A percentile compares a stretch with the other conserved stretches of the same genome.
phyloP scores from a whole-genome alignment of 805 yeast genomes.

The Diddensiella transvaalensis region DNA sequence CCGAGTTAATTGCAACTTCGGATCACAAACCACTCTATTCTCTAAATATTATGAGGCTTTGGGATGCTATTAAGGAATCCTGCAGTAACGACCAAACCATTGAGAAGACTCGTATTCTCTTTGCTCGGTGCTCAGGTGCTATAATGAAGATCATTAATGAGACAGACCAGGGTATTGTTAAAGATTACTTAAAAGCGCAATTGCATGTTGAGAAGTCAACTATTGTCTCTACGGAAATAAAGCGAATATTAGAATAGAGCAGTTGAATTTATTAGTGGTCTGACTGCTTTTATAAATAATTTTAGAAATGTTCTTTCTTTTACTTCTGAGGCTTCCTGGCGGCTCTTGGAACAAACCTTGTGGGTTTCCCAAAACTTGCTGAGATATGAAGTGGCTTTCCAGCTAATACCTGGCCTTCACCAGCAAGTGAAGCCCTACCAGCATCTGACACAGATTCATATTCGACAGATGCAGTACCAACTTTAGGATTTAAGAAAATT shows the following conservation, averaged over 20 bases:
- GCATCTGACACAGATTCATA: constrained; percentile 15
- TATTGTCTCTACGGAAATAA: constrained; percentile 37
- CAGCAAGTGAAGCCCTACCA: constrained; percentile 19
- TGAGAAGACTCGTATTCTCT: constrained; percentile 59
- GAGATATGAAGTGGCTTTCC: background rate
- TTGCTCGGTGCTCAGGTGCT: constrained; percentile 38
- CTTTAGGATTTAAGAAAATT: constrained; percentile 10
- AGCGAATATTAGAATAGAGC: constrained; percentile 6
- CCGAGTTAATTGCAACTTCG: constrained; percentile 15
- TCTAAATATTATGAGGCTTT: constrained; percentile 8
- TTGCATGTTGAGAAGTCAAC: constrained; percentile 43
- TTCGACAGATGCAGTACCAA: constrained; percentile 16
- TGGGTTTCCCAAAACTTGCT: background rate
- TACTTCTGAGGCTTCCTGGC: background rate
- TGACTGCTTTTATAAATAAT: no score
- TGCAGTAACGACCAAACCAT: constrained; percentile 19
- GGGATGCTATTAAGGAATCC: constrained; percentile 10
- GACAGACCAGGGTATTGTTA: constrained; percentile 5
- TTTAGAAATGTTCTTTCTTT: background rate
- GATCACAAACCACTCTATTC: constrained; percentile 10
- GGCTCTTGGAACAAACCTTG: constrained; percentile 11
- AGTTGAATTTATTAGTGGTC: background rate
- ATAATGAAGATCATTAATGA: constrained; percentile 17
- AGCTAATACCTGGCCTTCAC: constrained; percentile 14
- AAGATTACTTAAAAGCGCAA: constrained; percentile 22